Base-by-base conservation (phyloP, 148 eudicot genomes). In the Spergularia bocconei region DNA sequence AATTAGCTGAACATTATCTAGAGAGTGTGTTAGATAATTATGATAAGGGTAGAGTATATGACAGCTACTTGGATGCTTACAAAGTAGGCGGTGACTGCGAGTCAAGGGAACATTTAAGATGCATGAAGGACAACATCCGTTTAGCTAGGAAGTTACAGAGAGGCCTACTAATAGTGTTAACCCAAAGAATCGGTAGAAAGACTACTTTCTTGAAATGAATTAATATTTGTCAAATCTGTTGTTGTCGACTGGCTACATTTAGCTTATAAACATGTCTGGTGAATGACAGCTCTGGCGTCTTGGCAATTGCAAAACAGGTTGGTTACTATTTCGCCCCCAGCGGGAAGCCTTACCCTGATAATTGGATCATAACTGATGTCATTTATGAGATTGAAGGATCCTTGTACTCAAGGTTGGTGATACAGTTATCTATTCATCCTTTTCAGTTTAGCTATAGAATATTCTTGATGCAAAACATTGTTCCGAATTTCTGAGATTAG, bases 301-400 rank as follows among this genome's bases (percentile, higher is more conserved):
- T 87, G 78, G 83, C 79, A 79, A 71, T 78, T 85, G 80, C 73
- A 79, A 70, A 91, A 79, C 90, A 95, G 98, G 97, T 95, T 70
- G 97, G 98, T 67, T 95, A 95, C 85, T 95, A 95, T 86, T 89
- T 90, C 79, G 98, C 98, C 60, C 98, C 97, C 39, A 95, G 98
- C 78, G 98, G 97, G 81, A 95, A 95, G 90, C 93, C 98, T 77
- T 95, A 95, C 73, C 98, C 98, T 74, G 98, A 92, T 79, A 94
- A 94, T 84, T 94, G 98, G 98, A 94, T 94, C 70, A 83, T 90
- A 79, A 94, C 98, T 79, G 98, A 94, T 86, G 79, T 90, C 73
- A 84, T 92, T 69, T 94, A 91, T 85, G 98, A 94, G 88, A 63
- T 85, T 80, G 97, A 94, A 86, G 98, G 98, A 77, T 90, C 93